These are phyloP conservation scores for Botrytis galanthina DNA, from an alignment of 2,329 filamentous ascomycete genomes.

Conservation along the genomic window DNA sequence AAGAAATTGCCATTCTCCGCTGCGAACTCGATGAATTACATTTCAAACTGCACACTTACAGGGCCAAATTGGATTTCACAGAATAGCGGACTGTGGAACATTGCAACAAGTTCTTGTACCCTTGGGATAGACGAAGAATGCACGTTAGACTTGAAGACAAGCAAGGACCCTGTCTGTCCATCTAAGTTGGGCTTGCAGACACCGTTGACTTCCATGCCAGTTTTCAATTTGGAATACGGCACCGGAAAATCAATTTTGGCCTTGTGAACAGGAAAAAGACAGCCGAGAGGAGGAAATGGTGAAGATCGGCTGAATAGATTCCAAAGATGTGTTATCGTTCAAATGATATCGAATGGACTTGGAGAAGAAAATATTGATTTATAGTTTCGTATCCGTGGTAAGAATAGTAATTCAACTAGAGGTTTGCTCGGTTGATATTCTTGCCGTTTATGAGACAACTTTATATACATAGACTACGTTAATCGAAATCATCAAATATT, in stretches of 20 bases:
- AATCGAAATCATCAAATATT: background rate
- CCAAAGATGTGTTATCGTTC: background rate
- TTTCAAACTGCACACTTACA: background rate
- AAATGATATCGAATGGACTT: background rate
- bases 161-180: background rate
- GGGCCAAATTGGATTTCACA: background rate
- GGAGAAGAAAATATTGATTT: background rate
- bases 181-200: background rate
- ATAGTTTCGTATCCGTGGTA: background rate
- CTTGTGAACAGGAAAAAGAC: background rate
- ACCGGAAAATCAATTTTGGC: background rate
- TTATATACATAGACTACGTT: background rate
- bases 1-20: constrained; percentile 1
- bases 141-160: background rate
- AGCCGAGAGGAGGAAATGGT: background rate
- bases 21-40: background rate
- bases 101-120: background rate
- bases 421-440: background rate
- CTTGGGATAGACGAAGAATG: constrained; percentile 4
- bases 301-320: background rate
- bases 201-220: background rate
- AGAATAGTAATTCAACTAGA: background rate
- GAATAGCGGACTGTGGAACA: constrained; percentile 4
- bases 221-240: background rate
- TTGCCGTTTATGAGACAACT: background rate